phyloP scores from a whole-genome alignment of 345 rosid species.

The Salix arbutifolia region DNA sequence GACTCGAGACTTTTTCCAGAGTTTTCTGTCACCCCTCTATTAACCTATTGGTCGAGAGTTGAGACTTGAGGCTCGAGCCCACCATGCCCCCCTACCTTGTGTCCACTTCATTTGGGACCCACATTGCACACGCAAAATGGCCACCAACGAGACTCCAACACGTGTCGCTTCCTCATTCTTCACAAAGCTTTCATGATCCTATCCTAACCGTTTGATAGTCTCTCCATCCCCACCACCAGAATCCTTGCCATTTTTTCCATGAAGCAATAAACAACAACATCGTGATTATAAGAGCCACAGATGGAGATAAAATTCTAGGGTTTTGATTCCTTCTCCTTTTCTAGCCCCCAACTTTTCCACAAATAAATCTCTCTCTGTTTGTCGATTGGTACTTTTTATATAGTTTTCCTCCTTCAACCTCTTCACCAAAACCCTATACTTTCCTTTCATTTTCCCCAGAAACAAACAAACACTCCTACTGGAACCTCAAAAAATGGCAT shows the following conservation, averaged over 20 bases:
- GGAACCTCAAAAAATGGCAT: constrained; percentile 4
- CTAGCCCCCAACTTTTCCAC: background rate
- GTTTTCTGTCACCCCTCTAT: constrained; percentile 11
- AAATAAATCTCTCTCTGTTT: background rate
- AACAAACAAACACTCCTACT: background rate
- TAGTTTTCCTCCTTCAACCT: background rate
- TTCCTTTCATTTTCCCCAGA: background rate
- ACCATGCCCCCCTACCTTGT: background rate
- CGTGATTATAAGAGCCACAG: background rate
- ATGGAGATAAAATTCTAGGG: background rate
- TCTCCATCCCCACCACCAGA: constrained; percentile 1
- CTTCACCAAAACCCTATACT: background rate
- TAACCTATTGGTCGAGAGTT: background rate
- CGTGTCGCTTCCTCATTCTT: constrained; percentile 14
- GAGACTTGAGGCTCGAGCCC: constrained; percentile 9
- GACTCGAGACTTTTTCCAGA: constrained; percentile 13
- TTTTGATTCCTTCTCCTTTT: background rate
- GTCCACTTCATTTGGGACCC: constrained; percentile 19
- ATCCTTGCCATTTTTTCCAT: background rate
- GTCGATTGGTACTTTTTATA: too few relatives aligned
- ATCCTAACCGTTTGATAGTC: constrained; percentile 25
- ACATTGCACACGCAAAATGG: background rate
- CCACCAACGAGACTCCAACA: constrained; percentile 12
- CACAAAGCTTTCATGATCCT: constrained; percentile 14
- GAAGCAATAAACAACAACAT: background rate